Evolutionary conservation across 148 eudicot genomes (phyloP), one percentile per base, ranked within the genome.

Genomic region (Cornus controversa): DNA sequence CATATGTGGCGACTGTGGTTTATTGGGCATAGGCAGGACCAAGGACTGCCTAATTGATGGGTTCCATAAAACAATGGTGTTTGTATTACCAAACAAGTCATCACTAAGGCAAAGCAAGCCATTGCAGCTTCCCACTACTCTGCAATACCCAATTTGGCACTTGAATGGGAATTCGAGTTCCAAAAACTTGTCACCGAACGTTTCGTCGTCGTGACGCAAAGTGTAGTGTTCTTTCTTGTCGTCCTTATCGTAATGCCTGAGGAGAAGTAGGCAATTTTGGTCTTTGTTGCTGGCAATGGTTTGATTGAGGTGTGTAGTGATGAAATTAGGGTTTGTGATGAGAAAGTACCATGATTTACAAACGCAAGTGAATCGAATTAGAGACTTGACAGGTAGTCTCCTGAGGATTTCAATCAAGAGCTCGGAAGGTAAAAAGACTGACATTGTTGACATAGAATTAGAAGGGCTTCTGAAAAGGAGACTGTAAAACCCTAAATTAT

Each of bases 41-140:
- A 78, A 27, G 0, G 27, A 67, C 63, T 75, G 62, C 11, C 79
- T 24, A 75, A 81, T 70, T 6, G 76, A 78, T n/a, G 84, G 87
- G 71, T 84, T 84, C 84, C 84, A 84, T 0, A 84, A 23, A 70
- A 70, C 29, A 65, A 78, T 36, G 24, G 36, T 34, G 0, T 50
- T 5, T 63, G 28, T 22, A 58, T 67, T 53, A 9, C 15, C 53
- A 71, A 76, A 79, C 20, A 66, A 68, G 62, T 85, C 86, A 58
- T 81, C 83, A n/a, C 73, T 76, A 4, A 86, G 65, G 67, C 89
- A 86, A 0, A 86, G 8, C 54, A 86, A 36, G 5, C 87, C 89
- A 27, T 86, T 74, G 47, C 79, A 86, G 62, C 69, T 31, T n/a
- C 86, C 84, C 24, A 83, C 82, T 8, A 86, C 50, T 62, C 84